phyloP scores from a whole-genome alignment of 176 grass and related monocot genomes.

The Urochloa ruziziensis region DNA sequence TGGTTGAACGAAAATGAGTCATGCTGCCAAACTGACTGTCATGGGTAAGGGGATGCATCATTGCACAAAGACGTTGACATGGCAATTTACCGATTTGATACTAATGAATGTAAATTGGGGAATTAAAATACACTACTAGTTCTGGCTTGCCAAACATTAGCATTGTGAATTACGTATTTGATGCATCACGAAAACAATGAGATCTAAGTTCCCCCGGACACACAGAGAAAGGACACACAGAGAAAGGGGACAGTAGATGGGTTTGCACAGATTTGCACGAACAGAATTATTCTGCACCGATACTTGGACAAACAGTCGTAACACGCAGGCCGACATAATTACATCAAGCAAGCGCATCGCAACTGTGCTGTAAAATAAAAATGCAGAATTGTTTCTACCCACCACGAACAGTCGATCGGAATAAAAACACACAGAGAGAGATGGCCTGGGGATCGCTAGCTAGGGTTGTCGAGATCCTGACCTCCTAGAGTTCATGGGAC shows the following conservation, averaged over 20 bases:
- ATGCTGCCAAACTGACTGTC: background rate
- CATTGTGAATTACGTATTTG: background rate
- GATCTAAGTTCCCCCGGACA: background rate
- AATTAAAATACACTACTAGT: background rate
- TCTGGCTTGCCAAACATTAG: background rate
- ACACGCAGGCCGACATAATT: background rate
- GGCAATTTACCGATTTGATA: background rate
- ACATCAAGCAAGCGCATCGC: background rate
- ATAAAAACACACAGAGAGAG: background rate
- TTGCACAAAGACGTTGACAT: background rate
- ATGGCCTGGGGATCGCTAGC: background rate
- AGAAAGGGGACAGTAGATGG: background rate
- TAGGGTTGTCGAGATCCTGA: constrained; percentile 5
- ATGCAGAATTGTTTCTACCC: background rate
- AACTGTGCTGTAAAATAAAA: background rate
- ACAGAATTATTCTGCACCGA: background rate
- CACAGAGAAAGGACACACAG: background rate
- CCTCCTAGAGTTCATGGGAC: constrained; percentile 27
- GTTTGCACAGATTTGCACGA: background rate
- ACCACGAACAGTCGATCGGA: background rate
- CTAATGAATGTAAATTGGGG: background rate
- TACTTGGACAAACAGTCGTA: background rate
- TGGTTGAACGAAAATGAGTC: background rate
- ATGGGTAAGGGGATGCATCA: background rate
- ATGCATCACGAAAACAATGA: background rate